Evolutionary conservation across 345 rosid genomes (phyloP), one percentile per base, ranked within the genome.

Genomic region (Euphorbia peplus): DNA sequence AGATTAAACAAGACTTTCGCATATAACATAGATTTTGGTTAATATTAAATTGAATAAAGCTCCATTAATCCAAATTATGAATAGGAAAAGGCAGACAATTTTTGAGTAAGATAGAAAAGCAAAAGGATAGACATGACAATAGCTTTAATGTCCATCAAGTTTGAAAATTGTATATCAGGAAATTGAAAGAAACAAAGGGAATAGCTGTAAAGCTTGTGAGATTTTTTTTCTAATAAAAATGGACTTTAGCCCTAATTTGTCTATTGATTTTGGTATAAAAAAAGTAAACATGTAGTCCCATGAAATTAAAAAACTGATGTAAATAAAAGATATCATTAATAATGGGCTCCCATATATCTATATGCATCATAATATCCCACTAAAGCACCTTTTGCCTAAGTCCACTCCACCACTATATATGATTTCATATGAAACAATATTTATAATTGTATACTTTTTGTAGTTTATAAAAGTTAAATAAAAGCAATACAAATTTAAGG

Each of bases 231-330:
- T 41, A 51, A 41, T 53, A 32, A 59, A 60, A 37, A 39, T 66
- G 61, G 81, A 77, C 73, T 68, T 74, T 66, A n/a, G n/a, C n/a
- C n/a, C n/a, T n/a, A n/a, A n/a, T n/a, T n/a, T n/a, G n/a, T 59
- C 66, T 58, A 35, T 12, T 39, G 29, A 54, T 11, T 63, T 72
- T 58, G 8, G 21, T 66, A 70, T 56, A 28, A 22, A 73, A 22
- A 73, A 80, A 73, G 73, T 21, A 56, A 70, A 66, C n/a, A n/a
- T n/a, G n/a, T n/a, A n/a, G n/a, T n/a, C n/a, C 26, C 73, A 69
- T n/a, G 37, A 22, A 61, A 15, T 47, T 15, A 42, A 64, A 65
- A 72, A 35, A 28, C 65, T 11, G 44, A 58, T 19, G 5, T 12
- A 32, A 15, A 21, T 16, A 28, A 2, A 19, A 13, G 28, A 62